Evolutionary conservation across 2,329 filamentous ascomycete genomes (phyloP).

Genomic region (Blastomyces gilchristii): DNA sequence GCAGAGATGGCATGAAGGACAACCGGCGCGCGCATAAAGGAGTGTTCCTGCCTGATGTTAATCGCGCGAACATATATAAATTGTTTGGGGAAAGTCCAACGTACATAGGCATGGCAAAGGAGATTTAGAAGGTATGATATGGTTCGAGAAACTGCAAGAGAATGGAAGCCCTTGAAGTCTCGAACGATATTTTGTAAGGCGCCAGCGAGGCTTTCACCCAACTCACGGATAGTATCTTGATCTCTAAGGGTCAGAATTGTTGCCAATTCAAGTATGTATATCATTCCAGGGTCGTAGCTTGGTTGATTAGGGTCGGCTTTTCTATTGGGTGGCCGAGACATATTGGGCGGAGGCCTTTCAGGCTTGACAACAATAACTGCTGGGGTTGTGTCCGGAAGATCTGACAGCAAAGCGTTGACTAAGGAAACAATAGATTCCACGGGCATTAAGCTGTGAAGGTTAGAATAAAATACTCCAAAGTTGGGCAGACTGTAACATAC

Average conservation of each 20-base stretch:
- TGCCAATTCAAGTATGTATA: constrained; percentile 85
- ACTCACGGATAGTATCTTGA: constrained; percentile 55
- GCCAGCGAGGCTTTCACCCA: constrained; percentile 72
- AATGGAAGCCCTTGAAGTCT: constrained; percentile 67
- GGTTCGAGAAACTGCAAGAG: constrained; percentile 70
- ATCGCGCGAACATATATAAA: constrained; percentile 6
- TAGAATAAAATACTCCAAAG: constrained; percentile 10
- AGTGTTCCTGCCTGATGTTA: constrained; percentile 55
- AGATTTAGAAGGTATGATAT: constrained; percentile 79
- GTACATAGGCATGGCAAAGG: constrained; percentile 73
- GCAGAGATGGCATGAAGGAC: constrained; percentile 84
- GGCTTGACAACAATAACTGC: constrained; percentile 82
- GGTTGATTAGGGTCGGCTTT: constrained; percentile 48
- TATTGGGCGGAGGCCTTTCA: constrained; percentile 58
- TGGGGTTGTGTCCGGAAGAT: constrained; percentile 74
- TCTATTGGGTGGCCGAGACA: constrained; percentile 48
- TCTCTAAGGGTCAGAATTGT: constrained; percentile 73
- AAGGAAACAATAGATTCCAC: constrained; percentile 49
- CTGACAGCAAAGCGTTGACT: constrained; percentile 63
- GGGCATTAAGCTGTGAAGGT: constrained; percentile 47
- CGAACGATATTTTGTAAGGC: constrained; percentile 71
- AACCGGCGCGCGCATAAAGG: constrained; percentile 84
- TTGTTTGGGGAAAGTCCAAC: constrained; percentile 27
- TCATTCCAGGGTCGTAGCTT: constrained; percentile 71
- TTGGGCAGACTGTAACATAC: constrained; percentile 32